Percentiles rank a stretch among this genome's conserved stretches.
These are phyloP conservation scores for Eremochloa ophiuroides DNA, from an alignment of 176 grass and related monocot species.

Conservation along the genomic window DNA sequence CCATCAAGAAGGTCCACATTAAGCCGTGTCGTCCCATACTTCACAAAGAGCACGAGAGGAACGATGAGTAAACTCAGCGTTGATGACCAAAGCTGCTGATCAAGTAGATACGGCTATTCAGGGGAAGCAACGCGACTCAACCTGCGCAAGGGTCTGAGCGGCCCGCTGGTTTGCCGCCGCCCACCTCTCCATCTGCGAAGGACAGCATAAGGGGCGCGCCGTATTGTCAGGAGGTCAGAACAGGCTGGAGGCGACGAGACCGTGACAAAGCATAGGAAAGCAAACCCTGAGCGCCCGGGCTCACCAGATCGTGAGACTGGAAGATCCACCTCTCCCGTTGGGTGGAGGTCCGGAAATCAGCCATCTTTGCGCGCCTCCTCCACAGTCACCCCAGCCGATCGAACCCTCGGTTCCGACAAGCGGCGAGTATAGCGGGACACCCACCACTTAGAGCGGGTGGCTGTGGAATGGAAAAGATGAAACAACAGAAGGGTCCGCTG, in stretches of 20 bases:
- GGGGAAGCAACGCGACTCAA: slow-evolving; percentile 5
- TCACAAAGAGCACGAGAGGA: slow-evolving; percentile 25
- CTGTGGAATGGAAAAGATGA: no score
- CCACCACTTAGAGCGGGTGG: background rate
- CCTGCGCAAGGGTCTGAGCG: slow-evolving; percentile 57
- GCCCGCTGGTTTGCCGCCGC: slow-evolving; percentile 52
- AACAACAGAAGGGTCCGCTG: background rate
- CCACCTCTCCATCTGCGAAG: slow-evolving; percentile 56
- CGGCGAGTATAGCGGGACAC: background rate
- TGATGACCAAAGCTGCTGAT: slow-evolving; percentile 1
- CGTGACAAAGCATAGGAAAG: slow-evolving; percentile 6
- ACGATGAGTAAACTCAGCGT: slow-evolving; percentile 15
- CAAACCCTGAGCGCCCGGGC: background rate
- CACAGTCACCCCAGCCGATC: background rate
- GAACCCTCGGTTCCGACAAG: background rate
- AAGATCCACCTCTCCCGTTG: slow-evolving; percentile 88
- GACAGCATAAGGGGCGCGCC: background rate
- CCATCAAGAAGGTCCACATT: slow-evolving; percentile 72
- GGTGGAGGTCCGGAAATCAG: slow-evolving; percentile 86
- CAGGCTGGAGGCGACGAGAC: background rate
- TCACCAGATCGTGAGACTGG: slow-evolving; percentile 71
- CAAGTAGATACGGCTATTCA: background rate
- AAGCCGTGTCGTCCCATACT: slow-evolving; percentile 76
- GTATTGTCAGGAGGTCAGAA: slow-evolving; percentile 7
- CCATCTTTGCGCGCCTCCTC: slow-evolving; percentile 32